Percentiles rank a stretch among this genome's conserved stretches.
Evolutionary conservation across 1,139 yeast genomes (phyloP).

Genomic region (Yamadazyma diddensiae): DNA sequence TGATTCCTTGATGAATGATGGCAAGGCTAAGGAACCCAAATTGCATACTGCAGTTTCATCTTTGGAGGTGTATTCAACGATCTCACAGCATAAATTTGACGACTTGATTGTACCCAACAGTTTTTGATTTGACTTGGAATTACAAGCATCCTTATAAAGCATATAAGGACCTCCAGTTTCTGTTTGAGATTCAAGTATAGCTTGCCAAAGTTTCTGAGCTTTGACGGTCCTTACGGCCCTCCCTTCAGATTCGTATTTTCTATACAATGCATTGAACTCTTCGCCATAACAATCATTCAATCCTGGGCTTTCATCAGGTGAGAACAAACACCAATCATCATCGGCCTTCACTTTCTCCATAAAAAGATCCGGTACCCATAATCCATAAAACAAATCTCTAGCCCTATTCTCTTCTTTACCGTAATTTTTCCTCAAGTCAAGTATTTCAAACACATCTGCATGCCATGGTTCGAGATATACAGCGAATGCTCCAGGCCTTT

Average conservation of each 20-base stretch:
- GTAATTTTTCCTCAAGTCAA: slow-evolving; percentile 53
- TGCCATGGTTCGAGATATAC: slow-evolving; percentile 64
- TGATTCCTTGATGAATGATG: slow-evolving; percentile 33
- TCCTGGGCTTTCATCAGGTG: slow-evolving; percentile 54
- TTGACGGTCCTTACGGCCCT: slow-evolving; percentile 34
- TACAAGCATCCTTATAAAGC: slow-evolving; percentile 57
- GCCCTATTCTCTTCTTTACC: slow-evolving; percentile 58
- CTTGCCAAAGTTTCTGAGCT: slow-evolving; percentile 55
- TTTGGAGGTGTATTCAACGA: slow-evolving; percentile 52
- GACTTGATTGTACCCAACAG: slow-evolving; percentile 56
- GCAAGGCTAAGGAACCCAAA: slow-evolving; percentile 52
- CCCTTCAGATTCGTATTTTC: slow-evolving; percentile 43
- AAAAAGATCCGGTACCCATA: slow-evolving; percentile 61
- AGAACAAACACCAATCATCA: slow-evolving; percentile 52
- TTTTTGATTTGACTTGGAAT: slow-evolving; percentile 51
- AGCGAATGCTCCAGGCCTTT: slow-evolving; percentile 65
- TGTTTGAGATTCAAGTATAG: slow-evolving; percentile 53
- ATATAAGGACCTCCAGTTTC: slow-evolving; percentile 62
- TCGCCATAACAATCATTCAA: slow-evolving; percentile 49
- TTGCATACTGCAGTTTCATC: slow-evolving; percentile 60
- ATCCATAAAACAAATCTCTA: slow-evolving; percentile 54
- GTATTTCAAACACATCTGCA: slow-evolving; percentile 50
- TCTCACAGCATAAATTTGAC: slow-evolving; percentile 58
- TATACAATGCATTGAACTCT: slow-evolving; percentile 45
- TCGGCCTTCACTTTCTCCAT: slow-evolving; percentile 52